A percentile compares a stretch with the other conserved stretches of the same genome.
Conservation (phyloP, 164 flowering plant species). For the Dillenia turbinata region DNA sequence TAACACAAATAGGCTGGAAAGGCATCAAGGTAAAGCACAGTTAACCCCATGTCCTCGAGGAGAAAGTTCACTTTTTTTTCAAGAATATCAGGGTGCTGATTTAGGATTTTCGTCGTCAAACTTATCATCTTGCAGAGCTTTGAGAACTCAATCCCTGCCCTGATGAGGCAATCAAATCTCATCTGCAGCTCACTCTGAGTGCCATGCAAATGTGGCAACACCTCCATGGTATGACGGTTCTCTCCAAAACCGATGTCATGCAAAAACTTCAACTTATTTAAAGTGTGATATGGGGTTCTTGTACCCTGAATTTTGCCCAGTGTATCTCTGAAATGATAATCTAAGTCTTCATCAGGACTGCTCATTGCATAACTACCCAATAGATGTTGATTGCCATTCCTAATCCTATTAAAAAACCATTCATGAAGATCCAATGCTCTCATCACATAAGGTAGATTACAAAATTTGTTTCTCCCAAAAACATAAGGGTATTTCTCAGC, state of each 20-base stretch:
- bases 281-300: constrained; percentile 20
- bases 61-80: constrained; percentile 44
- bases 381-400: constrained; percentile 35
- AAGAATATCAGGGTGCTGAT: constrained; percentile 35
- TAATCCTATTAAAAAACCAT: constrained; percentile 51
- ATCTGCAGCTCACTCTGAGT: constrained; percentile 35
- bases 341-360: constrained; percentile 30
- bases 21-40: constrained; percentile 36
- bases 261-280: constrained; percentile 48
- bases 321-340: constrained; percentile 23
- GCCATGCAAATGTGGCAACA: constrained; percentile 40
- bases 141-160: constrained; percentile 41
- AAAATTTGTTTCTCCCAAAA: constrained; percentile 52
- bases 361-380: constrained; percentile 28
- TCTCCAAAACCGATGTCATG: constrained; percentile 66
- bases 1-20: constrained; percentile 57
- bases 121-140: constrained; percentile 44
- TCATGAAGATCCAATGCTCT: constrained; percentile 50
- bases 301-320: constrained; percentile 29
- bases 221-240: constrained; percentile 40
- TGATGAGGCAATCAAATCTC: constrained; percentile 54
- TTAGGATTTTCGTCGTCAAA: constrained; percentile 42
- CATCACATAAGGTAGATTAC: constrained; percentile 55
- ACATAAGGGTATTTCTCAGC: constrained; percentile 36
- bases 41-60: constrained; percentile 33